A percentile compares a stretch with the other conserved stretches of the same genome.
These are phyloP conservation scores for Chrysosphaeria jannelii DNA, from an alignment of 2,329 filamentous ascomycete genomes.

Conservation along the genomic window DNA sequence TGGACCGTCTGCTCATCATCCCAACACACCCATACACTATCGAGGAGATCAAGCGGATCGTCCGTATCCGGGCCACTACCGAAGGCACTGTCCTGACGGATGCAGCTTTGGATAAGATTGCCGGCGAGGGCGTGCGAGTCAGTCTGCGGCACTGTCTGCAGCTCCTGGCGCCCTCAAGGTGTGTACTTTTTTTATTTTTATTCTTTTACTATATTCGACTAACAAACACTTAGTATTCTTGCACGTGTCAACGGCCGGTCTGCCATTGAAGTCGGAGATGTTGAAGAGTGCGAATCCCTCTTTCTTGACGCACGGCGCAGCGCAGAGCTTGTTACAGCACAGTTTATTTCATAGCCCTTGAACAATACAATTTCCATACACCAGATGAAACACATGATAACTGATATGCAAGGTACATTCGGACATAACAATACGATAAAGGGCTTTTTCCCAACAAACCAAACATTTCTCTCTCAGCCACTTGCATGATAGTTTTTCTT, in stretches of 20 bases:
- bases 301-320: conserved; percentile 62
- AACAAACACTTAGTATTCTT: conserved; percentile 30
- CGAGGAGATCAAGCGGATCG: conserved; percentile 78
- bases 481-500: too few relatives aligned
- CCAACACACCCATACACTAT: conserved; percentile 72
- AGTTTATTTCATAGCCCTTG: too few relatives aligned
- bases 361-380: too few relatives aligned
- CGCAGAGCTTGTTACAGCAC: too few relatives aligned
- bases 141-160: conserved; percentile 83
- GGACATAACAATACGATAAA: too few relatives aligned
- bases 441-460: too few relatives aligned
- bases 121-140: conserved; percentile 63
- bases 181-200: conserved; percentile 3
- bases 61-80: conserved; percentile 53
- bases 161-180: conserved; percentile 32
- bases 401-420: too few relatives aligned
- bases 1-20: conserved; percentile 81
- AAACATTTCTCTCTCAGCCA: too few relatives aligned
- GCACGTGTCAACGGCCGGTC: conserved; percentile 54
- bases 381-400: too few relatives aligned
- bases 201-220: not conserved
- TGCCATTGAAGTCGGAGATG: conserved; percentile 49
- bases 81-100: conserved; percentile 57
- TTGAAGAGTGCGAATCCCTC: conserved; percentile 54
- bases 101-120: conserved; percentile 60